Conservation (phyloP, 2,329 filamentous ascomycete species). For the Bipolaris gigantea region DNA sequence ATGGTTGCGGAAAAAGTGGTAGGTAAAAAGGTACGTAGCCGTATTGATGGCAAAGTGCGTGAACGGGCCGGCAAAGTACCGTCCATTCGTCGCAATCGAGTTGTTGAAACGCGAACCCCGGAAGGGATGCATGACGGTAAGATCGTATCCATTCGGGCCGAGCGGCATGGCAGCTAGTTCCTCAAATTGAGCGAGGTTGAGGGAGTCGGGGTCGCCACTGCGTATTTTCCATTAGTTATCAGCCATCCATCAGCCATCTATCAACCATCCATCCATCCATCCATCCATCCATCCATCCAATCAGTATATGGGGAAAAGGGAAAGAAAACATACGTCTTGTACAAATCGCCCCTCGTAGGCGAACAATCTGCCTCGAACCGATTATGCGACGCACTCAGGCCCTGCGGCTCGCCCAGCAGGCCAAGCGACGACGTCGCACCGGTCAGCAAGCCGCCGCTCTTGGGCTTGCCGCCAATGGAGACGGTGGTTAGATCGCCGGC, state of each 20-base stretch:
- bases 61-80: conserved; percentile 18
- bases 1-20: conserved; percentile 25
- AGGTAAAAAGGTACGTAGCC: conserved; percentile 9
- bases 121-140: conserved; percentile 8
- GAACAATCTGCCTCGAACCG: conserved; percentile 23
- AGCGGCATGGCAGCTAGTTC: conserved; percentile 2
- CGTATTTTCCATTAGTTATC: no score
- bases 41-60: conserved; percentile 21
- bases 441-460: conserved; percentile 15
- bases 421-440: conserved; percentile 18
- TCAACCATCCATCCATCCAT: no score
- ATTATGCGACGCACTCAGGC: conserved; percentile 22
- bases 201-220: conserved; percentile 3
- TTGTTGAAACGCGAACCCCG: conserved; percentile 23
- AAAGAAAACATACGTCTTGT: conserved; percentile 1
- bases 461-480: conserved; percentile 20
- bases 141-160: conserved; percentile 1
- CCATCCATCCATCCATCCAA: no score
- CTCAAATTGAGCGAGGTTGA: conserved; percentile 3
- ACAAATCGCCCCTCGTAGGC: conserved; percentile 12
- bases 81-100: conserved; percentile 20
- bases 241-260: no score
- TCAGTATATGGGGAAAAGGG: not conserved
- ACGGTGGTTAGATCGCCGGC: conserved; percentile 17
- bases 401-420: conserved; percentile 16